Percentiles rank a stretch among this genome's conserved stretches.
These are phyloP conservation scores for Haplographium delicatum DNA, from an alignment of 495 filamentous ascomycete species.

Conservation along the genomic window DNA sequence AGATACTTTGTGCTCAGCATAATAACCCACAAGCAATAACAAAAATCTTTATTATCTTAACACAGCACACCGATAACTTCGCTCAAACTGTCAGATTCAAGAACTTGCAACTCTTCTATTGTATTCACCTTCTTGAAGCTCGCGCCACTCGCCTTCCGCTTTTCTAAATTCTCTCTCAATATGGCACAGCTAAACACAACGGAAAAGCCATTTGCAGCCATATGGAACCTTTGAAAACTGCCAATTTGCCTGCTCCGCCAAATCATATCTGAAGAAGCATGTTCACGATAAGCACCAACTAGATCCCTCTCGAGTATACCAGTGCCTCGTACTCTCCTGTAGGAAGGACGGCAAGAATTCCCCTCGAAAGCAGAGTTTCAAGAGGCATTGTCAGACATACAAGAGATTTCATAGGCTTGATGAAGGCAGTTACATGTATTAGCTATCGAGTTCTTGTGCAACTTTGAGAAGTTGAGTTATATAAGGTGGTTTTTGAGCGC, in stretches of 20 bases:
- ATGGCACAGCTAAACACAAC: not conserved
- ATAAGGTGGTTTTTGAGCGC: no score
- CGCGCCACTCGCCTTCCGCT: not conserved
- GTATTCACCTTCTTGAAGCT: not conserved
- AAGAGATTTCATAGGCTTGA: not conserved
- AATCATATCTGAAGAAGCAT: not conserved
- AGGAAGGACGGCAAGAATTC: not conserved
- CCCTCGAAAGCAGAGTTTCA: not conserved
- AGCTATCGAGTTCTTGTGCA: no score
- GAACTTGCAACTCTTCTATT: not conserved
- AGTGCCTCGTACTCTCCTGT: not conserved
- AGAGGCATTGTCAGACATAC: not conserved
- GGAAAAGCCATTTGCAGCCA: slow-evolving; percentile 1
- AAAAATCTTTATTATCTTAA: not conserved
- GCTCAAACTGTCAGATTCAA: not conserved
- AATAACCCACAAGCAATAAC: no score
- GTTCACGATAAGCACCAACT: not conserved
- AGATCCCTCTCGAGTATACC: not conserved
- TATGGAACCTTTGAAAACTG: not conserved
- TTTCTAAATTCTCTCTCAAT: not conserved
- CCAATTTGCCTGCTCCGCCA: not conserved
- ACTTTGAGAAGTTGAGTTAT: no score
- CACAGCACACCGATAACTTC: not conserved
- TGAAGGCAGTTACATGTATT: no score
- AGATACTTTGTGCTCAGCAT: no score